These are phyloP conservation scores for Stachybotrys chartarum DNA, from an alignment of 2,329 filamentous ascomycete genomes.

Conservation along the genomic window DNA sequence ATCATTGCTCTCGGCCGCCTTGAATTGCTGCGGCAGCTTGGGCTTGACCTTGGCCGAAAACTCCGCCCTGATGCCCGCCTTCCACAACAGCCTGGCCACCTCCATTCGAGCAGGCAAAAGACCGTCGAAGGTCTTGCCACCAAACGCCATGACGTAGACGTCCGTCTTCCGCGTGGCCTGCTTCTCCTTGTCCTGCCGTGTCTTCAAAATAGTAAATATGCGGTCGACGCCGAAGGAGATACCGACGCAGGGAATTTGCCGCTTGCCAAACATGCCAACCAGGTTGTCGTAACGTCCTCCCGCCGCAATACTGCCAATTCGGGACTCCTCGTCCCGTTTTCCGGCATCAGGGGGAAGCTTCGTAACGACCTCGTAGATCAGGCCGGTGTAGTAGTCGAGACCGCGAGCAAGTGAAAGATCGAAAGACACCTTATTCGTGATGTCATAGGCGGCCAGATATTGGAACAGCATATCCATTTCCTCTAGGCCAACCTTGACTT, in stretches of 20 bases:
- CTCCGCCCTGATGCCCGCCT: constrained; percentile 85
- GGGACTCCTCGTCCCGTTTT: constrained; percentile 32
- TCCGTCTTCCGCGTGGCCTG: constrained; percentile 35
- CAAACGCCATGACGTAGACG: constrained; percentile 92
- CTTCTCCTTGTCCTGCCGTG: constrained; percentile 58
- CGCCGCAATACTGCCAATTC: constrained; percentile 81
- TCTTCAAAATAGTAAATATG: constrained; percentile 88
- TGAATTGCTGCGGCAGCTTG: constrained; percentile 84
- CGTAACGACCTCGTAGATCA: constrained; percentile 86
- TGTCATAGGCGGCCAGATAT: constrained; percentile 73
- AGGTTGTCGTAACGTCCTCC: constrained; percentile 90
- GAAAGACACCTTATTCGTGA: constrained; percentile 71
- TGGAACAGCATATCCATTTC: constrained; percentile 76
- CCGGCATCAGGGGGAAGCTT: constrained; percentile 60
- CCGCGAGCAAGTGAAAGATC: constrained; percentile 86
- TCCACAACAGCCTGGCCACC: constrained; percentile 71
- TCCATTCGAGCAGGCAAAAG: constrained; percentile 78
- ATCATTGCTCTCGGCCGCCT: constrained; percentile 71
- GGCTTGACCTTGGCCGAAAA: constrained; percentile 88
- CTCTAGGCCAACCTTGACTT: constrained; percentile 70
- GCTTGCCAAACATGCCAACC: constrained; percentile 89
- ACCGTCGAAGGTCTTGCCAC: constrained; percentile 75
- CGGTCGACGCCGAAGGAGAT: constrained; percentile 94
- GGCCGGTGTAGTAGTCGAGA: constrained; percentile 85
- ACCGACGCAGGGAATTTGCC: constrained; percentile 56